A percentile compares a stretch with the other conserved stretches of the same genome.
Evolutionary conservation across 805 yeast genomes (phyloP).

Genomic region (Ogataea siamensis): DNA sequence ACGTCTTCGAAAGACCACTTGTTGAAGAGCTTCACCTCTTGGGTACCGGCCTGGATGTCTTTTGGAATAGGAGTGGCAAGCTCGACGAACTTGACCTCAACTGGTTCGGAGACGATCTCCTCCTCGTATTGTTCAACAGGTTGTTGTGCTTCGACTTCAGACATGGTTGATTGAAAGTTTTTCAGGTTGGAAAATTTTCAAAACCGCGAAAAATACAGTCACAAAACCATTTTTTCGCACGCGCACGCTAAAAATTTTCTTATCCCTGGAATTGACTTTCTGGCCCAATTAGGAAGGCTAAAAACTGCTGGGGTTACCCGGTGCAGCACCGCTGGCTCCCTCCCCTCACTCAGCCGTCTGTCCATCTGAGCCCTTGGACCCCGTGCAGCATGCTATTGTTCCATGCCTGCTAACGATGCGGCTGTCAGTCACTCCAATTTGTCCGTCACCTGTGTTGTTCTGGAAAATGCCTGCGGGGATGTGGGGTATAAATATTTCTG

Average conservation of each 20-base stretch:
- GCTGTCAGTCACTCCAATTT: conserved; percentile 2
- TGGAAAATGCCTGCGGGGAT: conserved; percentile 8
- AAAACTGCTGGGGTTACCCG: conserved; percentile 23
- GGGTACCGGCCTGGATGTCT: conserved; percentile 93
- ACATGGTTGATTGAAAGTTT: conserved; percentile 44
- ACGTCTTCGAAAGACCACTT: conserved; percentile 99
- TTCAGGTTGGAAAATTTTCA: conserved; percentile 17
- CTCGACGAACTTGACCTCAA: conserved; percentile 72
- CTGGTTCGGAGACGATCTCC: conserved; percentile 82
- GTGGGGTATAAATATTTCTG: conserved; percentile 11
- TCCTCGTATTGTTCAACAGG: conserved; percentile 51
- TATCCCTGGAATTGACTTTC: conserved; percentile 28
- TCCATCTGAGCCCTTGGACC: too few species aligned
- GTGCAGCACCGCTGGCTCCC: too few species aligned
- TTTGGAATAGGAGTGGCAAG: conserved; percentile 96
- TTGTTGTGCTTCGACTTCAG: conserved; percentile 79
- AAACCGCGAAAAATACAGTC: conserved; percentile 9
- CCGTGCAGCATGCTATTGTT: background rate
- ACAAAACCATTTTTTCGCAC: conserved; percentile 6
- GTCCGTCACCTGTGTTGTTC: background rate
- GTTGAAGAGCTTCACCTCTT: conserved; percentile 97
- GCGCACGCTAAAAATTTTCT: conserved; percentile 18
- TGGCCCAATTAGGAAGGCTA: conserved; percentile 31
- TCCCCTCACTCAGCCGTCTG: too few species aligned
- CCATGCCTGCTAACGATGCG: background rate